Evolutionary conservation across 2,329 filamentous ascomycete species (phyloP).

Genomic region (Myotisia sp.): DNA sequence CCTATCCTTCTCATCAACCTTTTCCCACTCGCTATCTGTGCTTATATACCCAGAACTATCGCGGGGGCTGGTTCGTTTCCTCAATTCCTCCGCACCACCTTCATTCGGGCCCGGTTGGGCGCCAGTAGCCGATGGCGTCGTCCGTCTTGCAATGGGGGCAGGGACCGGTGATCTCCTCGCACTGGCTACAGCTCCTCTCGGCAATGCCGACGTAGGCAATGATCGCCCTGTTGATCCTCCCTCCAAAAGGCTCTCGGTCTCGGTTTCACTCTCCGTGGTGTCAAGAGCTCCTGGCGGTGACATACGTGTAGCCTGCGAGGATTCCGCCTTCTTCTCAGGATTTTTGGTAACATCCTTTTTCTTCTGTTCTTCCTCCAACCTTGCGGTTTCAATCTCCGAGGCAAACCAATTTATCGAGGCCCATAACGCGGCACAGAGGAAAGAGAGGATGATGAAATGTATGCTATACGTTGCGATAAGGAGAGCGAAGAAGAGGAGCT

Average conservation of each 20-base stretch:
- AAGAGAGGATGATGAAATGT: slow-evolving; percentile 72
- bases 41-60: slow-evolving; percentile 47
- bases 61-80: slow-evolving; percentile 28
- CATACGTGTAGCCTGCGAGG: slow-evolving; percentile 6
- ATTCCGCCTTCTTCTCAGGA: slow-evolving; percentile 13
- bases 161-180: slow-evolving; percentile 1
- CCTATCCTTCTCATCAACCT: slow-evolving; percentile 60
- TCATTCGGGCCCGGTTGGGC: slow-evolving; percentile 1
- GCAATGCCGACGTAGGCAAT: background rate
- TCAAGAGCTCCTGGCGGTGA: slow-evolving; percentile 21
- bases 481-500: slow-evolving; percentile 60
- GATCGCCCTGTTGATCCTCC: slow-evolving; percentile 10
- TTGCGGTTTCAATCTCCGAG: slow-evolving; percentile 43
- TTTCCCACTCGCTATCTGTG: slow-evolving; percentile 97
- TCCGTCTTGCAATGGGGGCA: slow-evolving; percentile 6
- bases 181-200: slow-evolving; percentile 3
- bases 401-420: slow-evolving; percentile 97
- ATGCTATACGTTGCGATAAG: slow-evolving; percentile 71
- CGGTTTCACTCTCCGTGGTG: slow-evolving; percentile 31
- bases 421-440: slow-evolving; percentile 72
- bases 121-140: slow-evolving; percentile 32
- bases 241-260: slow-evolving; percentile 25
- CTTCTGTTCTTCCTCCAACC: slow-evolving; percentile 33
- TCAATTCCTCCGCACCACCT: slow-evolving; percentile 20
- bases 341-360: slow-evolving; percentile 25